These are phyloP conservation scores for Phytophthora meadii DNA, from an alignment of 352 stramenopile species.

Conservation along the genomic window DNA sequence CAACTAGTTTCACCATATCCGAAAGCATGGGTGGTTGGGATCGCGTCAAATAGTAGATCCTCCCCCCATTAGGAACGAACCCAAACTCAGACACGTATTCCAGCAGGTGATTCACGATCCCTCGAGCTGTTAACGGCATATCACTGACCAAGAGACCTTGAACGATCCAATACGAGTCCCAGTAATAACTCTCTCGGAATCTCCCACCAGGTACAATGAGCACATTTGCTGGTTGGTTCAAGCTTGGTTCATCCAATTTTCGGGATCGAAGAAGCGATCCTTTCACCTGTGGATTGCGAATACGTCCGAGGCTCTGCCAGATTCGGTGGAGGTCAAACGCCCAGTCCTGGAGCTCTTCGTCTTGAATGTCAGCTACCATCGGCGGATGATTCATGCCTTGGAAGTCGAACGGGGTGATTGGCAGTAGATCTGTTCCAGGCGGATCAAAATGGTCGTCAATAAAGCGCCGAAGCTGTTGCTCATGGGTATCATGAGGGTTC, in stretches of 20 bases:
- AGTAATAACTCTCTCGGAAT: constrained; percentile 95
- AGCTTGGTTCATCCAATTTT: constrained; percentile 39
- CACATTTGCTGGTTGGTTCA: constrained; percentile 56
- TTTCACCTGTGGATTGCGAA: constrained; percentile 56
- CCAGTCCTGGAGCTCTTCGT: constrained; percentile 66
- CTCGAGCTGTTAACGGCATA: constrained; percentile 79
- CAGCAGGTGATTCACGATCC: constrained; percentile 88
- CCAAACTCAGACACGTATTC: constrained; percentile 88
- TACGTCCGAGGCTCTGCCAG: constrained; percentile 75
- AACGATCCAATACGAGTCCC: constrained; percentile 95
- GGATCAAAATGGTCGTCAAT: constrained; percentile 85
- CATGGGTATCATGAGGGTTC: constrained; percentile 34
- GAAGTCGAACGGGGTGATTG: constrained; percentile 77
- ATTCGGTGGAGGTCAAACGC: constrained; percentile 74
- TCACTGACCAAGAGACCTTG: constrained; percentile 84
- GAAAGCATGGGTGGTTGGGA: constrained; percentile 92
- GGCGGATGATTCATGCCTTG: constrained; percentile 58
- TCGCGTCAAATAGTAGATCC: constrained; percentile 92
- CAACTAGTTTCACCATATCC: constrained; percentile 82
- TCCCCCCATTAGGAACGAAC: constrained; percentile 91
- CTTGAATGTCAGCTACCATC: constrained; percentile 59
- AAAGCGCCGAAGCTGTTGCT: constrained; percentile 63
- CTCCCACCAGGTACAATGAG: constrained; percentile 89
- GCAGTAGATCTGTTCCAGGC: constrained; percentile 75
- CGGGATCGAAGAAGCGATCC: constrained; percentile 63